These are phyloP conservation scores for Fragaria iinumae DNA, from an alignment of 306 rosid species.

Conservation along the genomic window DNA sequence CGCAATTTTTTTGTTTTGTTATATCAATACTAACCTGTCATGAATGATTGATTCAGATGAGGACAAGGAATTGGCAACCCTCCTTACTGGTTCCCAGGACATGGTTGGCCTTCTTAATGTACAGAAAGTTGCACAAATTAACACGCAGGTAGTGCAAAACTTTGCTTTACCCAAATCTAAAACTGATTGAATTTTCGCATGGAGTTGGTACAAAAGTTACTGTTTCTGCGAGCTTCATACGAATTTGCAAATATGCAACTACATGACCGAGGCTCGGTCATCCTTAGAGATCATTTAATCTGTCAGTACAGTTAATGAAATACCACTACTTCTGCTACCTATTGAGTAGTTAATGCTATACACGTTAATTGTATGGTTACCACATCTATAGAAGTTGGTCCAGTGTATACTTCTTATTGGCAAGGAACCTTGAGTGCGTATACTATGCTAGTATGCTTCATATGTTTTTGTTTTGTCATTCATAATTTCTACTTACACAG, in stretches of 20 bases:
- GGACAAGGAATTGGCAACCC: constrained; percentile 79
- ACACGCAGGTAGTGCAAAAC: constrained; percentile 63
- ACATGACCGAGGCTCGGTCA: not conserved
- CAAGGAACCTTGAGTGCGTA: not conserved
- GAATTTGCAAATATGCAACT: constrained; percentile 1
- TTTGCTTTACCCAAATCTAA: constrained; percentile 5
- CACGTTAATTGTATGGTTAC: not conserved
- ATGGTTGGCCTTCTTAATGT: constrained; percentile 83
- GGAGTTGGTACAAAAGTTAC: not conserved
- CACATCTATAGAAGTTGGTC: not conserved
- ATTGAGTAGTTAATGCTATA: not conserved
- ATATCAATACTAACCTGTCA: not conserved
- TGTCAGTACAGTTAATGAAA: not conserved
- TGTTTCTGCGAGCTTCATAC: not conserved
- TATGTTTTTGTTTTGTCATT: not conserved
- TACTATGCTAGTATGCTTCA: not conserved
- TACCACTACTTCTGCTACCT: not conserved
- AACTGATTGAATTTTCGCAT: not conserved
- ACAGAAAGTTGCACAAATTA: constrained; percentile 71
- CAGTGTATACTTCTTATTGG: not conserved
- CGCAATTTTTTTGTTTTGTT: not conserved
- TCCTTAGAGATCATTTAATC: not conserved
- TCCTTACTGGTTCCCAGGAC: constrained; percentile 91
- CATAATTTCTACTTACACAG: constrained; percentile 32
- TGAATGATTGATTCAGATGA: constrained; percentile 49